Base-by-base conservation (phyloP, 352 stramenopile species). In the Globisporangium solare region DNA sequence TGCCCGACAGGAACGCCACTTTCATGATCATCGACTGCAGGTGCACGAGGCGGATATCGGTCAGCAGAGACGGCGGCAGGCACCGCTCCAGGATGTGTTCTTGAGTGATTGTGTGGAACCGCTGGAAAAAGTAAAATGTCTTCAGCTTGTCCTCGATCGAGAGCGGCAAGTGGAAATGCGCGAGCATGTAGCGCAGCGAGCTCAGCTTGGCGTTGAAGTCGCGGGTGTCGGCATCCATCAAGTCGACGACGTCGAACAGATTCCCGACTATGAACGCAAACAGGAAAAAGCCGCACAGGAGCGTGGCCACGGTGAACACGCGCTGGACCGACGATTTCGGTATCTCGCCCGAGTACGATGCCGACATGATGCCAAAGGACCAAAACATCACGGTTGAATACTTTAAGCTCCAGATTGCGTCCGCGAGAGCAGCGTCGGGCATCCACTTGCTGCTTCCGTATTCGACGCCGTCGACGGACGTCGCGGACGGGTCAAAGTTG, bases 41-140 rank as follows among this genome's bases (percentile, higher is more conserved):
- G 39, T 84, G 66, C 40, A 86, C 62, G 2, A 84, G 66, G 3
- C 76, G 71, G 24, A 84, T 83, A 49, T 86, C 74, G 0, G 74
- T 80, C 13, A 86, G 35, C 13, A 86, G 53, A 0, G 76, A 83
- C 17, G 74, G 74, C 14, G 76, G 76, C 6, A 86, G 51, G 50
- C 73, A 84, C 11, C 58, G 47, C 37, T 76, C 69, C 7, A 86
- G 56, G 3, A 86, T 39, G 31, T 79, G 69, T 48, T 86, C 76
- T 53, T 86, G 71, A 0, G 76, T 83, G 54, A 86, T 86, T 0
- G 74, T 75, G 58, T 88, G 72, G 37, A 78, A 80, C 2, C 70
- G 66, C 50, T 79, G 65, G 49, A 87, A 90, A 24, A 90, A 86
- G 37, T 79, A 85, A 42, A 79, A 88, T 0, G 70, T 85, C 59